Conservation (phyloP, 2,329 filamentous ascomycete genomes). For the Venturiaceae sp. region DNA sequence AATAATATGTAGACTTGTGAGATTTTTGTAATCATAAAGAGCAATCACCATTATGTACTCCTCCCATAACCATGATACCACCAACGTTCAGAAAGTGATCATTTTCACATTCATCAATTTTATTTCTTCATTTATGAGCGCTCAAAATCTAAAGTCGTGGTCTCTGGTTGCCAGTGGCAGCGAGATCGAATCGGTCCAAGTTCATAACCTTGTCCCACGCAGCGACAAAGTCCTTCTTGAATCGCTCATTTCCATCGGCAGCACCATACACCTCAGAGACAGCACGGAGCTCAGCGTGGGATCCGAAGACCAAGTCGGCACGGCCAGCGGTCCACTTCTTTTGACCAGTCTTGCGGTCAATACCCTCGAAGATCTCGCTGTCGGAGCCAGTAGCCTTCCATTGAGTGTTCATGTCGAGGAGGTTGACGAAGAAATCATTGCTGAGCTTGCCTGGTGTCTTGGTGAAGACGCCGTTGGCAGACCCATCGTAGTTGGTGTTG, state of each 20-base stretch:
- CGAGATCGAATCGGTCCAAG: conserved; percentile 57
- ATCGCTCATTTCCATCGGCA: conserved; percentile 50
- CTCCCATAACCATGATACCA: no score
- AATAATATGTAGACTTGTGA: no score
- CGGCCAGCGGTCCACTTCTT: conserved; percentile 63
- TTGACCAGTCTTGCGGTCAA: conserved; percentile 54
- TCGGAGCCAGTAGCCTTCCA: conserved; percentile 49
- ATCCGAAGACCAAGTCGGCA: conserved; percentile 60
- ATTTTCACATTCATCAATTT: neutral
- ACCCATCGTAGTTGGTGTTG: conserved; percentile 62
- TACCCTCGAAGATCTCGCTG: conserved; percentile 51
- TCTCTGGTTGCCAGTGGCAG: neutral
- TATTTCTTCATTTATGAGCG: neutral
- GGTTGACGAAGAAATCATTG: conserved; percentile 76
- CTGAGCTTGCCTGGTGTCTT: conserved; percentile 57
- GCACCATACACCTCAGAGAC: conserved; percentile 60
- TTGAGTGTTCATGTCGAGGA: conserved; percentile 55
- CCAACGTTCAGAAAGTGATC: no score
- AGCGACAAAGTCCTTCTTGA: conserved; percentile 60
- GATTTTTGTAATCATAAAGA: no score
- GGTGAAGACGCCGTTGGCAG: conserved; percentile 58
- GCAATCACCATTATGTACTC: no score
- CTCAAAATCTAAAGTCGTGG: neutral
- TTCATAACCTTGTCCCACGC: conserved; percentile 71
- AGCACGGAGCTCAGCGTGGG: conserved; percentile 64